Evolutionary conservation across 148 eudicot species (phyloP).

Genomic region (Amaranthus hypochondriacus): DNA sequence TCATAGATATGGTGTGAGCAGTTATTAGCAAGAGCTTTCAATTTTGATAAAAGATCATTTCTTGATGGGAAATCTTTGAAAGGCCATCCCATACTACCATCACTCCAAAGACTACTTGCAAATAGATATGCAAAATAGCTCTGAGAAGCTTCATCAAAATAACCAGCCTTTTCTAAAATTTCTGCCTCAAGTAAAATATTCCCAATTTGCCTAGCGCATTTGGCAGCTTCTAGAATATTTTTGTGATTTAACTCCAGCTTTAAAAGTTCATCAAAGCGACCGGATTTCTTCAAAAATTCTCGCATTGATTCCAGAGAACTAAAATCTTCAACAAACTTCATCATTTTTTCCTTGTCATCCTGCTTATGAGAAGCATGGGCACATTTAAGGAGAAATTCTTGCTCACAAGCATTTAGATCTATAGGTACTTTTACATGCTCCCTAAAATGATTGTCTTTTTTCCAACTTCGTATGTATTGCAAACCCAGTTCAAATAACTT

Average conservation of each 20-base stretch:
- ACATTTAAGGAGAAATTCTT: slow-evolving; percentile 32
- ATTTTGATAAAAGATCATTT: slow-evolving; percentile 34
- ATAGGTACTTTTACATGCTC: not conserved
- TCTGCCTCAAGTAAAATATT: slow-evolving; percentile 26
- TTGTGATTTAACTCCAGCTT: slow-evolving; percentile 26
- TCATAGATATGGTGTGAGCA: slow-evolving; percentile 16
- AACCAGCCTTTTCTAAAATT: slow-evolving; percentile 25
- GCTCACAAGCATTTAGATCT: slow-evolving; percentile 21
- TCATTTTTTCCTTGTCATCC: slow-evolving; percentile 36
- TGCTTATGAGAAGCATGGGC: slow-evolving; percentile 36
- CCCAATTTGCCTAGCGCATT: slow-evolving; percentile 25
- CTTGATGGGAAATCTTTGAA: slow-evolving; percentile 38
- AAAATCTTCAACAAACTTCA: slow-evolving; percentile 56
- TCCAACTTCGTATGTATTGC: slow-evolving; percentile 28
- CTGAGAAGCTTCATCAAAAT: slow-evolving; percentile 21
- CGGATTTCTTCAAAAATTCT: slow-evolving; percentile 39
- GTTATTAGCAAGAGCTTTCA: slow-evolving; percentile 23
- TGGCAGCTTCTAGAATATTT: slow-evolving; percentile 32
- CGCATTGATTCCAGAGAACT: slow-evolving; percentile 34
- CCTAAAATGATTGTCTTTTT: slow-evolving; percentile 4
- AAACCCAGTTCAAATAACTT: slow-evolving; percentile 36
- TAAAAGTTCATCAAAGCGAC: slow-evolving; percentile 35
- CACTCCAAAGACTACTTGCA: slow-evolving; percentile 42
- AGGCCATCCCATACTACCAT: slow-evolving; percentile 51
- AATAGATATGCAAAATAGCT: slow-evolving; percentile 35